phyloP scores from a whole-genome alignment of 2,329 filamentous ascomycete genomes.

The Trichoderma sp. region DNA sequence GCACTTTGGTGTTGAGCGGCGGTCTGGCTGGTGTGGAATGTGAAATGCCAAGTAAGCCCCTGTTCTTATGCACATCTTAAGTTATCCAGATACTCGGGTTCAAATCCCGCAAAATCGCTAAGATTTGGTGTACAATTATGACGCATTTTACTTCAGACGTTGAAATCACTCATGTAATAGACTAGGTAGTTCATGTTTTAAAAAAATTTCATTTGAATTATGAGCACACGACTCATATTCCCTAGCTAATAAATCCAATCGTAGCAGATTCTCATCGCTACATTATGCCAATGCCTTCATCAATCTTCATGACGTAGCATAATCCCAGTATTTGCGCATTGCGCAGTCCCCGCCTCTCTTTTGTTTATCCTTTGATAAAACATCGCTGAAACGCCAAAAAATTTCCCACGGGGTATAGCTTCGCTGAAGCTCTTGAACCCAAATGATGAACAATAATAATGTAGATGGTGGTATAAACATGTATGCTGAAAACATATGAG shows the following conservation, averaged over 20 bases:
- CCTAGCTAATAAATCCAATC: background rate
- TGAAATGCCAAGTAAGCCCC: background rate
- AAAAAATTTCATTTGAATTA: background rate
- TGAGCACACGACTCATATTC: background rate
- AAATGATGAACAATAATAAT: background rate
- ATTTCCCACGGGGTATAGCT: background rate
- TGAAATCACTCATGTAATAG: background rate
- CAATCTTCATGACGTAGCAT: background rate
- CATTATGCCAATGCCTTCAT: background rate
- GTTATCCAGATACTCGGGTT: too few relatives aligned
- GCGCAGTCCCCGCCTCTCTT: background rate
- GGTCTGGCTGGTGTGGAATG: background rate
- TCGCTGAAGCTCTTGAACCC: background rate
- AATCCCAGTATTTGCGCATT: background rate
- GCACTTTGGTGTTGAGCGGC: background rate
- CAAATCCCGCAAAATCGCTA: background rate
- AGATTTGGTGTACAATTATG: background rate
- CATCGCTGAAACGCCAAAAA: background rate
- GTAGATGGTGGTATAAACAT: background rate
- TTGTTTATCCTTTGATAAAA: background rate
- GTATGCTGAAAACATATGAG: background rate
- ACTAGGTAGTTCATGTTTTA: background rate
- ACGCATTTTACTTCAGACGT: background rate
- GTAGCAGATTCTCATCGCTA: background rate
- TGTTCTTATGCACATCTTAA: background rate